Percentiles rank a stretch among this genome's conserved stretches.
Conservation (phyloP, 2,329 filamentous ascomycete species). For the Apiospora saccharicola region DNA sequence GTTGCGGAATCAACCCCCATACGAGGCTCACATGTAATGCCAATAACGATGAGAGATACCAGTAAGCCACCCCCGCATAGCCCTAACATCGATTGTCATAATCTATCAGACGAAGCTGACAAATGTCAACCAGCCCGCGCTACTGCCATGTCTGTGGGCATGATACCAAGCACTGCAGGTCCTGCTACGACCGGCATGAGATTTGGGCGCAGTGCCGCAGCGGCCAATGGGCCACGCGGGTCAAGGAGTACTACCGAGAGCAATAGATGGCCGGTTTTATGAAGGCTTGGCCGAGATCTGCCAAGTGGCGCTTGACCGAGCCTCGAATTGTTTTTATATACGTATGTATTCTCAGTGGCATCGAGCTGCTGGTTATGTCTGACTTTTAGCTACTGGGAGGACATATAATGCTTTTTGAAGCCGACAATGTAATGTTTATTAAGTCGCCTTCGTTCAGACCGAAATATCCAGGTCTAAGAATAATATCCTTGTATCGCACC, state of each 20-base stretch:
- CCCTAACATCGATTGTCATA: background rate
- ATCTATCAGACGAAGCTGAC: background rate
- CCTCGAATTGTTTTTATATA: background rate
- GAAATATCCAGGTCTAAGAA: no score
- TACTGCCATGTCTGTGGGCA: conserved; percentile 15
- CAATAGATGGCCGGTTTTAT: background rate
- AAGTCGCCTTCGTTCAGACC: no score
- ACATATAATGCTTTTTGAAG: background rate
- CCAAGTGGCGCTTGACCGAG: background rate
- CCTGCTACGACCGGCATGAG: background rate
- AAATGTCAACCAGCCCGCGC: background rate
- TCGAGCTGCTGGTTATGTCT: background rate
- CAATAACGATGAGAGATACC: background rate
- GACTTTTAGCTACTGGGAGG: background rate
- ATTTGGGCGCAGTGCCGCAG: background rate
- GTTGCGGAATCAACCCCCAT: conserved; percentile 2
- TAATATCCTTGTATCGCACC: background rate
- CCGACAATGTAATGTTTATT: no score
- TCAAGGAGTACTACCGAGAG: background rate
- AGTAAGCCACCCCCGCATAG: background rate
- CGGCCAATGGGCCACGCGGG: background rate
- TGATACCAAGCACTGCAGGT: background rate
- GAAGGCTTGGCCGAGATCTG: background rate
- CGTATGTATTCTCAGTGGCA: background rate
- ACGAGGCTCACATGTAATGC: conserved; percentile 5